phyloP scores from a whole-genome alignment of 129 eudicot species.

The Chrysanthemum seticuspe region DNA sequence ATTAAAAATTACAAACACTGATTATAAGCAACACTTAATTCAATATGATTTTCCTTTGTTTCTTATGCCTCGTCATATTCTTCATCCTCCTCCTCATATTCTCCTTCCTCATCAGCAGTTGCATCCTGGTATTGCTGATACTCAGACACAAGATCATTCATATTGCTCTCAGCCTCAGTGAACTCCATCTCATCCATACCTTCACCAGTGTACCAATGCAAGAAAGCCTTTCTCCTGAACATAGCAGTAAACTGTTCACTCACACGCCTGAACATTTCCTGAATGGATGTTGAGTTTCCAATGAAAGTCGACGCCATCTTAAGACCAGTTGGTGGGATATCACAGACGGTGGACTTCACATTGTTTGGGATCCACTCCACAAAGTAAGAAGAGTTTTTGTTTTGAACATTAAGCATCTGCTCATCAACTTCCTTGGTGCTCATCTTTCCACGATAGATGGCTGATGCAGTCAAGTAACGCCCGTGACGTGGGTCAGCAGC shows the following conservation, averaged over 20 bases:
- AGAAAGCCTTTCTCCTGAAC: conserved; percentile 70
- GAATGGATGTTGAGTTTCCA: conserved; percentile 68
- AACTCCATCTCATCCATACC: conserved; percentile 79
- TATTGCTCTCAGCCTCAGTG: conserved; percentile 69
- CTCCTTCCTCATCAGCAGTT: conserved; percentile 58
- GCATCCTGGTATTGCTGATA: conserved; percentile 79
- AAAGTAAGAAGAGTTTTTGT: conserved; percentile 66
- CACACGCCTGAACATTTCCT: conserved; percentile 73
- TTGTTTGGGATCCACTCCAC: conserved; percentile 72
- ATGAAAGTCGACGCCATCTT: conserved; percentile 64
- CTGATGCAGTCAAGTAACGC: conserved; percentile 69
- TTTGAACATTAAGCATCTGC: conserved; percentile 66
- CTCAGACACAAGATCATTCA: conserved; percentile 63
- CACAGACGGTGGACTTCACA: conserved; percentile 66
- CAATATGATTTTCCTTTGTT: no score
- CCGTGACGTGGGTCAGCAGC: conserved; percentile 86
- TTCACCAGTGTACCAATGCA: conserved; percentile 75
- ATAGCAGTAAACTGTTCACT: conserved; percentile 71
- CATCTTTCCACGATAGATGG: conserved; percentile 76
- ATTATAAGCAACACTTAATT: no score
- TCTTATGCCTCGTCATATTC: conserved; percentile 34
- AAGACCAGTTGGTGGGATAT: conserved; percentile 63
- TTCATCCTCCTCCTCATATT: conserved; percentile 55
- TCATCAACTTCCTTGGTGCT: conserved; percentile 76
- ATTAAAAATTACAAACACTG: no score